Conservation (phyloP, 495 filamentous ascomycete genomes). For the Terfezia boudieri region DNA sequence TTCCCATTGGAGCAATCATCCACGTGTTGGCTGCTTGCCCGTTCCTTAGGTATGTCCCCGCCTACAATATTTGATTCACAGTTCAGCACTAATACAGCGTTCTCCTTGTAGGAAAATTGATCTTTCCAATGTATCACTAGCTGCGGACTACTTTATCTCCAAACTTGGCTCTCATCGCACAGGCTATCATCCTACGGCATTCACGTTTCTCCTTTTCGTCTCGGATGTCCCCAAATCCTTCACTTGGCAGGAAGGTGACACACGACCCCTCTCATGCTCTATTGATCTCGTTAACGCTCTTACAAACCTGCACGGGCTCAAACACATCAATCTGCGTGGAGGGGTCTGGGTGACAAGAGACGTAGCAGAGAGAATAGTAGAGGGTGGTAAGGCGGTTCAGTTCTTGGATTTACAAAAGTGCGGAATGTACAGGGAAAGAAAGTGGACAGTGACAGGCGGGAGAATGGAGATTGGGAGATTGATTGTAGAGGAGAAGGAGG, state of each 20-base stretch:
- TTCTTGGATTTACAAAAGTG: constrained; percentile 12
- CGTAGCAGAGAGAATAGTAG: constrained; percentile 8
- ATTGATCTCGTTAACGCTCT: constrained; percentile 10
- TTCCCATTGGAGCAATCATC: constrained; percentile 16
- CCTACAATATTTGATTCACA: too few relatives aligned
- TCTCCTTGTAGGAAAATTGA: constrained; percentile 4
- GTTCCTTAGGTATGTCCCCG: constrained; percentile 2
- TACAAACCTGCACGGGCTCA: constrained; percentile 6
- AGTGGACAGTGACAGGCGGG: constrained; percentile 8
- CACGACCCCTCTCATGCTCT: constrained; percentile 11
- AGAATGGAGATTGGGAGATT: constrained; percentile 6
- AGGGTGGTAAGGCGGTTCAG: constrained; percentile 6
- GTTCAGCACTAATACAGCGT: not conserved
- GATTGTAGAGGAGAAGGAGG: constrained; percentile 6
- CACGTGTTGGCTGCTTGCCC: constrained; percentile 17
- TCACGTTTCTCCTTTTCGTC: constrained; percentile 13
- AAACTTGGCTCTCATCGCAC: constrained; percentile 3
- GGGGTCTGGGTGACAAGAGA: constrained; percentile 13
- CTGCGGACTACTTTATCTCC: constrained; percentile 16
- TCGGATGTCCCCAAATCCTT: constrained; percentile 15
- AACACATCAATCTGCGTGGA: constrained; percentile 8
- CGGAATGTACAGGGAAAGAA: constrained; percentile 12
- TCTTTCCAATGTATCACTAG: constrained; percentile 14
- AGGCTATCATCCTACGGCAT: constrained; percentile 9
- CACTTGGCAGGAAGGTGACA: constrained; percentile 11